These are phyloP conservation scores for Yarrowia osloensis DNA, from an alignment of 805 yeast species.

Conservation along the genomic window DNA sequence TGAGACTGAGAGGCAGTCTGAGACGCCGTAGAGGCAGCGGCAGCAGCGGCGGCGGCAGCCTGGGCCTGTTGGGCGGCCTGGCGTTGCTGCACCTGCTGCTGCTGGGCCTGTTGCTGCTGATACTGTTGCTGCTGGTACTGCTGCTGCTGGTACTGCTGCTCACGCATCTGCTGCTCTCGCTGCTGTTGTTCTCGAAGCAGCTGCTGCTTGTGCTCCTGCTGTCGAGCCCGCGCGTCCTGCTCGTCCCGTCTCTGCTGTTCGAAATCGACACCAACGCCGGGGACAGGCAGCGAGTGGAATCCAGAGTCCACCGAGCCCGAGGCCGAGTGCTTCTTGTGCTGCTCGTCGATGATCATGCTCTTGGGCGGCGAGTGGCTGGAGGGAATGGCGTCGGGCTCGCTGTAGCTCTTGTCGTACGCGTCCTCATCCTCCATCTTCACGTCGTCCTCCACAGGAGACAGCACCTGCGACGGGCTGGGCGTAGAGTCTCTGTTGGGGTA, in stretches of 20 bases:
- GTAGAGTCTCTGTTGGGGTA: conserved; percentile 11
- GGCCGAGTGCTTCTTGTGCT: background rate
- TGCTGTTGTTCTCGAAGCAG: conserved; percentile 32
- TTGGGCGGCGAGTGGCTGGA: conserved; percentile 17
- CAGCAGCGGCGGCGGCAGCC: background rate
- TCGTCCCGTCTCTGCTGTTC: conserved; percentile 1
- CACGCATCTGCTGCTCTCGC: conserved; percentile 31
- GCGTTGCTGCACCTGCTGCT: conserved; percentile 29
- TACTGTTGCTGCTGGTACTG: conserved; percentile 31
- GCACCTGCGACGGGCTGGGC: conserved; percentile 7
- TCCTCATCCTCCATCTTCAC: conserved; percentile 10
- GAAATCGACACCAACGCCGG: background rate
- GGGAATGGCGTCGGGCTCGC: background rate
- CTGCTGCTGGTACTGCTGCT: conserved; percentile 22
- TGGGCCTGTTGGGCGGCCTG: conserved; percentile 27
- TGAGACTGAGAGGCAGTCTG: background rate
- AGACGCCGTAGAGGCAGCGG: background rate
- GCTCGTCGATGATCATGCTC: conserved; percentile 27
- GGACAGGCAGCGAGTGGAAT: conserved; percentile 2
- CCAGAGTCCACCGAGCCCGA: background rate
- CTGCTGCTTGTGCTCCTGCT: conserved; percentile 32
- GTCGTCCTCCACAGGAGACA: conserved; percentile 25
- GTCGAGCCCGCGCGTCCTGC: conserved; percentile 7
- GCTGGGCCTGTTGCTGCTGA: conserved; percentile 31
- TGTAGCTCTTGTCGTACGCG: background rate